Evolutionary conservation across 2,329 filamentous ascomycete genomes (phyloP), one percentile per base, ranked within the genome.

Genomic region (Coniochaeta sp.): DNA sequence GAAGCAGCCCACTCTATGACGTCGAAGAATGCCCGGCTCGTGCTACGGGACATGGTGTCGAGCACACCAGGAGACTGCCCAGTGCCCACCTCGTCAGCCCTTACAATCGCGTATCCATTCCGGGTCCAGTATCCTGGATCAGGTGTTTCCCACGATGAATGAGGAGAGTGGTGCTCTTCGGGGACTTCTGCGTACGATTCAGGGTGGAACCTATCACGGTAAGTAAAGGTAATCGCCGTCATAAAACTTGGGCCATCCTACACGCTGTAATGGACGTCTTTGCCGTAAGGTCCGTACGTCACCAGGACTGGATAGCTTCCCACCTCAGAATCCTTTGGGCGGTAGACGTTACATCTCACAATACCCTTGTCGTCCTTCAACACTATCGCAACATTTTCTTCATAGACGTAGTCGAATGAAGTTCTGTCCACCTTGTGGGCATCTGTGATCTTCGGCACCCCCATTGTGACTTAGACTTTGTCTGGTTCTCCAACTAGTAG

Each of bases 271-370:
- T 78, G 81, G 38, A 89, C 88, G 65, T 90, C 87, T 65, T 91
- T 90, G 54, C 88, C 88, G 64, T 90, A 90, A 0, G 88, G 88
- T 0, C 88, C 88, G 64, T 90, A 90, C 0, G 87, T 90, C 1
- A 88, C 82, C 11, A 90, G 70, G 0, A 89, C 87, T 0, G 88
- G 88, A 24, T 78, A 78, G n/a, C n/a, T n/a, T n/a, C n/a, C n/a
- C n/a, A n/a, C n/a, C n/a, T n/a, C n/a, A n/a, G n/a, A n/a, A n/a
- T n/a, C n/a, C n/a, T n/a, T n/a, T n/a, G n/a, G n/a, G n/a, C n/a
- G n/a, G n/a, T n/a, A n/a, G n/a, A n/a, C n/a, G n/a, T n/a, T n/a
- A n/a, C n/a, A n/a, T n/a, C n/a, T n/a, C n/a, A n/a, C n/a, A n/a
- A n/a, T n/a, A n/a, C n/a, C n/a, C n/a, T n/a, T n/a, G n/a, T n/a